Percentiles rank a stretch among this genome's conserved stretches.
These are phyloP conservation scores for Hypsizygus ulmarius DNA, from an alignment of 1,284 basidiomycete genomes.

Conservation along the genomic window DNA sequence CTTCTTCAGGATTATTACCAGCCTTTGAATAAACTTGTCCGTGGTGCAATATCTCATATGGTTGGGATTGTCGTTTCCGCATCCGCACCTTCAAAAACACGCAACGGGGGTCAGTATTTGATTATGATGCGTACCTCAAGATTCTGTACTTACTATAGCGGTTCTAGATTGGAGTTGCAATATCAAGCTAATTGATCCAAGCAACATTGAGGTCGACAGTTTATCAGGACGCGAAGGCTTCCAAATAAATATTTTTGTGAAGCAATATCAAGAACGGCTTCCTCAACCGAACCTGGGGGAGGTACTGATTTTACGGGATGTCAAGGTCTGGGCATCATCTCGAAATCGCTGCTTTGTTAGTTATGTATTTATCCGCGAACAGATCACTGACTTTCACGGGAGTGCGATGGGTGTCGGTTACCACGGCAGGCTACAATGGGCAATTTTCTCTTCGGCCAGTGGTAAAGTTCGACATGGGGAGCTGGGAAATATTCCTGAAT, in stretches of 20 bases:
- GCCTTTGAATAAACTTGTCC: background rate
- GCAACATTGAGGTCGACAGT: conserved; percentile 29
- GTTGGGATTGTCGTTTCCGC: conserved; percentile 12
- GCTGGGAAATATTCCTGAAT: conserved; percentile 24
- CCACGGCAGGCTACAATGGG: conserved; percentile 39
- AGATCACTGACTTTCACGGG: conserved; percentile 34
- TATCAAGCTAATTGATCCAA: conserved; percentile 43
- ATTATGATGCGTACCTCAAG: background rate
- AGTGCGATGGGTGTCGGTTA: conserved; percentile 39
- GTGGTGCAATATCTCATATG: conserved; percentile 1
- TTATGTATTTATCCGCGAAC: background rate
- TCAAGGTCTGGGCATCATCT: conserved; percentile 31
- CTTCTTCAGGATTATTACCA: background rate
- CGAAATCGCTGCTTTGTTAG: background rate
- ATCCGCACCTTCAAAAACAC: conserved; percentile 13
- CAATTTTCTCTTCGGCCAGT: conserved; percentile 30
- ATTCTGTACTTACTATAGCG: too few relatives aligned
- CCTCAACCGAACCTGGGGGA: conserved; percentile 45
- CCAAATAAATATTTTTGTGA: conserved; percentile 51
- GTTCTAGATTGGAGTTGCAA: conserved; percentile 31
- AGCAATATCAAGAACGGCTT: conserved; percentile 43
- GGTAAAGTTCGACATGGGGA: conserved; percentile 32
- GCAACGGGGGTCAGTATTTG: conserved; percentile 20
- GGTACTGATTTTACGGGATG: conserved; percentile 40
- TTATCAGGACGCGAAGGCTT: conserved; percentile 27